phyloP scores from a whole-genome alignment of 257 asterid species.

The Gentiana straminea region DNA sequence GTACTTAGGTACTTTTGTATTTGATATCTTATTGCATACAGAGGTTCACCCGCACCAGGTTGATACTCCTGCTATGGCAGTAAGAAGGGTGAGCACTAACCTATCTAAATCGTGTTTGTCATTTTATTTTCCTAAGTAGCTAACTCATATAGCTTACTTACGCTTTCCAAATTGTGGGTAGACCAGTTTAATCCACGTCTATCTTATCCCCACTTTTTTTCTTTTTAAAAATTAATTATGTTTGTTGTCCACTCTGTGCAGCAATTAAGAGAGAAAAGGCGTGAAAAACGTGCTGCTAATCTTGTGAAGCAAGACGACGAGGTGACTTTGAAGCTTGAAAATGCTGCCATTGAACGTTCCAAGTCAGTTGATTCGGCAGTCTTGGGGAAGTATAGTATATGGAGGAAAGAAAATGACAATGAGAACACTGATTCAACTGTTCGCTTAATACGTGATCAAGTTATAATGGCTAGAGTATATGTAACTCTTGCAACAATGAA shows the following conservation, averaged over 20 bases:
- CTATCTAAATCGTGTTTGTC: constrained; percentile 1
- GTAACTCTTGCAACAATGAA: constrained; percentile 74
- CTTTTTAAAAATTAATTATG: not conserved
- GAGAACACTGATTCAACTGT: constrained; percentile 90
- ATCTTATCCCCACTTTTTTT: not conserved
- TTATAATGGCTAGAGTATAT: constrained; percentile 96
- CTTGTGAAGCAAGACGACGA: constrained; percentile 79
- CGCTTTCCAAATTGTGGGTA: too few species aligned
- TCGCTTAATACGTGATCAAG: constrained; percentile 89
- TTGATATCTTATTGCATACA: constrained; percentile 28
- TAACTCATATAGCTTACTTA: too few species aligned
- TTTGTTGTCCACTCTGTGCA: constrained; percentile 28
- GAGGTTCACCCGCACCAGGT: constrained; percentile 38
- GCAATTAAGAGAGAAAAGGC: constrained; percentile 75
- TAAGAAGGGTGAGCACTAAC: constrained; percentile 61
- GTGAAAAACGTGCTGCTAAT: constrained; percentile 81
- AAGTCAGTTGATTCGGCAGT: constrained; percentile 95
- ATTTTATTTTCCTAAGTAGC: too few species aligned
- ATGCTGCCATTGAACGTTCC: constrained; percentile 85
- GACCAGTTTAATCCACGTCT: too few species aligned
- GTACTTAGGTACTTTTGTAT: not conserved
- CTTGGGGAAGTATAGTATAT: constrained; percentile 87
- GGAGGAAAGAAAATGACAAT: constrained; percentile 91
- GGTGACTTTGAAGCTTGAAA: constrained; percentile 78
- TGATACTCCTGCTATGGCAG: constrained; percentile 48